Conservation (phyloP, 371 early-diverging fungal species). For the Basidiobolus heterosporus region DNA sequence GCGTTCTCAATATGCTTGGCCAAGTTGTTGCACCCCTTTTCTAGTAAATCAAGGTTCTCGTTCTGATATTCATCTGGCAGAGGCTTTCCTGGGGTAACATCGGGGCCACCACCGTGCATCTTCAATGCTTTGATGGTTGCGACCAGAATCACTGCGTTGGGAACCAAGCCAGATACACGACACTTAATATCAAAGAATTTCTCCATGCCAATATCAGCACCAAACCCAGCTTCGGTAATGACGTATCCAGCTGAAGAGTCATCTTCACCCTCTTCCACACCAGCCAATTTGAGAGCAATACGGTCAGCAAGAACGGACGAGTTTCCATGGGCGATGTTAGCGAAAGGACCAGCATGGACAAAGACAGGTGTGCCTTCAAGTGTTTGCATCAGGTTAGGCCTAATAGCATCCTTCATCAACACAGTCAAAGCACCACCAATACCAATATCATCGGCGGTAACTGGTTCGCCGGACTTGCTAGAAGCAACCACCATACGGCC, state of each 20-base stretch:
- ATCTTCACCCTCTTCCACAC: conserved; percentile 32
- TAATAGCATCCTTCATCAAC: conserved; percentile 93
- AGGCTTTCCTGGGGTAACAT: conserved; percentile 81
- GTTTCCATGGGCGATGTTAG: conserved; percentile 96
- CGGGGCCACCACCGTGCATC: conserved; percentile 96
- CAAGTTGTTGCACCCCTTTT: conserved; percentile 72
- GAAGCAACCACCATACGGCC: conserved; percentile 88
- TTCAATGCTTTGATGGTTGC: conserved; percentile 90
- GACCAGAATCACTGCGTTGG: conserved; percentile 85
- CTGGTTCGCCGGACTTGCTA: conserved; percentile 59
- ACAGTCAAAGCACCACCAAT: conserved; percentile 88
- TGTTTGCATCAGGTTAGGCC: conserved; percentile 95
- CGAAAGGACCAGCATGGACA: conserved; percentile 95
- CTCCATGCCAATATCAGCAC: conserved; percentile 97
- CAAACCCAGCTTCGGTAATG: conserved; percentile 93
- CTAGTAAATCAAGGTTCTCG: conserved; percentile 70
- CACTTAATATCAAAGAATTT: conserved; percentile 98
- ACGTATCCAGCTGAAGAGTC: conserved; percentile 68
- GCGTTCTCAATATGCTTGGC: conserved; percentile 81
- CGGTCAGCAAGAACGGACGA: conserved; percentile 83
- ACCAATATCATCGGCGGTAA: conserved; percentile 91
- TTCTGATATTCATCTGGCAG: conserved; percentile 69
- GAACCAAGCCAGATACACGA: conserved; percentile 69
- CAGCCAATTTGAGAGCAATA: conserved; percentile 83
- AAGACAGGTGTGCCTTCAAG: conserved; percentile 95